A percentile compares a stretch with the other conserved stretches of the same genome.
phyloP scores from a whole-genome alignment of 2,329 filamentous ascomycete genomes.

The Penicillium digitatum region DNA sequence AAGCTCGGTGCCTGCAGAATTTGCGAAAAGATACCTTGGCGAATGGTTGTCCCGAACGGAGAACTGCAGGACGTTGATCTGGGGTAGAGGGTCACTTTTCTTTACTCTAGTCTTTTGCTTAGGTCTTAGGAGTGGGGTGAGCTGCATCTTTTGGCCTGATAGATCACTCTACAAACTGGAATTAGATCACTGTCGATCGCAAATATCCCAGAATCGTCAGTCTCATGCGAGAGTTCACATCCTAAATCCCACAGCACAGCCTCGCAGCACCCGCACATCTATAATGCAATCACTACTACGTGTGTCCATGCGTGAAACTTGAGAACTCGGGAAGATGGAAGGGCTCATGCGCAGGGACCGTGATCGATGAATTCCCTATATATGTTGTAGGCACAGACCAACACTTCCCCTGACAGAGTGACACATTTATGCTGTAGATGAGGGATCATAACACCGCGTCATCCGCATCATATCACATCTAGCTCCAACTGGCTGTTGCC shows the following conservation, averaged over 20 bases:
- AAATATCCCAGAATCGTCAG: neutral
- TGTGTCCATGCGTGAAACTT: neutral
- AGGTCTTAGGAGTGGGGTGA: neutral
- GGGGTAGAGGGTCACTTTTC: neutral
- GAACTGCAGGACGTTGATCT: neutral
- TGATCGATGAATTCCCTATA: neutral
- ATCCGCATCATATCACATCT: neutral
- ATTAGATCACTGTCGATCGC: neutral
- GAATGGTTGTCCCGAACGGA: neutral
- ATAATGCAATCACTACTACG: neutral
- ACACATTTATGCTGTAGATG: neutral
- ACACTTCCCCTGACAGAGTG: neutral
- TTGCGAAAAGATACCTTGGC: neutral
- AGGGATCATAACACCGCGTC: neutral
- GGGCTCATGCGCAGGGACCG: neutral
- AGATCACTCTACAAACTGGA: neutral
- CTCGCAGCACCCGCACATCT: neutral
- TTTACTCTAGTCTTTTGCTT: neutral
- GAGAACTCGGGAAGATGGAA: neutral
- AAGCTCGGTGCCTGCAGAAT: conserved; percentile 13
- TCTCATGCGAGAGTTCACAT: neutral
- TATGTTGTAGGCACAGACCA: neutral
- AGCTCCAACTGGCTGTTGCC: neutral
- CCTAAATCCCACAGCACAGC: neutral
- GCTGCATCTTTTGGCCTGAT: neutral